phyloP scores from a whole-genome alignment of 257 asterid genomes.

The Anisodus tanguticus region DNA sequence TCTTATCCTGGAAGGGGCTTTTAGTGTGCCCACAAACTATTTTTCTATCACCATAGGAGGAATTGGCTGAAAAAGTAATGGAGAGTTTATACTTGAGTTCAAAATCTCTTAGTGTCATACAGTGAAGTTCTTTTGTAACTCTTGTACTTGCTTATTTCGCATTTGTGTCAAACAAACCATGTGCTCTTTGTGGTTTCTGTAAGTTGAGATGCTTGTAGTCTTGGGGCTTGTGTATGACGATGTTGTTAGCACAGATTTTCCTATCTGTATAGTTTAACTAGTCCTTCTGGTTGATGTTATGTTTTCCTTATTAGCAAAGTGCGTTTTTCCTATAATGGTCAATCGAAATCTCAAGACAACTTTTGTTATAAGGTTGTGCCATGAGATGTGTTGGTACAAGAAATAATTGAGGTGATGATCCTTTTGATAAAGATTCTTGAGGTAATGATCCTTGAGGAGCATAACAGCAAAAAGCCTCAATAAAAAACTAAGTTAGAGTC shows the following conservation, averaged over 20 bases:
- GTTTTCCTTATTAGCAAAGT: background rate
- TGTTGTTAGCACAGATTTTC: background rate
- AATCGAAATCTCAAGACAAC: background rate
- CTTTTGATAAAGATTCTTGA: no score
- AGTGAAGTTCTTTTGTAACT: background rate
- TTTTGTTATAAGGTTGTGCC: background rate
- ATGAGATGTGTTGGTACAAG: background rate
- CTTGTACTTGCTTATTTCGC: background rate
- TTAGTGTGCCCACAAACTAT: background rate
- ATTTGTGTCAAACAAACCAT: background rate
- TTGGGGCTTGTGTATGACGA: background rate
- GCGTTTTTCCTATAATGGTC: background rate
- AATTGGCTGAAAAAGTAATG: constrained; percentile 24
- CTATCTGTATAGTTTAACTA: background rate
- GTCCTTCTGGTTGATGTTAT: background rate
- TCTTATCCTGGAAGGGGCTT: constrained; percentile 22
- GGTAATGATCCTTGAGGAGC: background rate
- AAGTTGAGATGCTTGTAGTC: constrained; percentile 9
- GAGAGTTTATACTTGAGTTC: background rate
- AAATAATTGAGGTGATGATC: background rate
- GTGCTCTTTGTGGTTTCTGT: constrained; percentile 1
- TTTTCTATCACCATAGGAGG: background rate
- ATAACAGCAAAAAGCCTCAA: background rate
- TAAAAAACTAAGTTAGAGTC: background rate
- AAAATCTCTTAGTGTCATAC: background rate